Evolutionary conservation across 306 rosid species (phyloP).

Genomic region (Trifolium dubium): DNA sequence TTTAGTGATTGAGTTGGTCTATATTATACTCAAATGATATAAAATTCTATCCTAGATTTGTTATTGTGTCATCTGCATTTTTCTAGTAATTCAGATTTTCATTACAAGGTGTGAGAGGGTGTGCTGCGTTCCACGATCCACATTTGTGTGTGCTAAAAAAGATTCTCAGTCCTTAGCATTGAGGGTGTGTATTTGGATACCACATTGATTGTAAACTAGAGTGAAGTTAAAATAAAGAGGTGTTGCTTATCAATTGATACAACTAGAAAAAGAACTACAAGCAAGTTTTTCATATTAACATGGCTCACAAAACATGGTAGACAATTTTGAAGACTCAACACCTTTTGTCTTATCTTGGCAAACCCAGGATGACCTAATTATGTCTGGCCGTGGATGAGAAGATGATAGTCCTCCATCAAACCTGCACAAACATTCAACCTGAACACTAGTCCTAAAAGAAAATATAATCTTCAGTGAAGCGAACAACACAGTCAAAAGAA

Average conservation of each 20-base stretch:
- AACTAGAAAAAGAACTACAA: too few species aligned
- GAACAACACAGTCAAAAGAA: background rate
- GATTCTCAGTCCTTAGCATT: background rate
- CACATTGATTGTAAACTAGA: too few species aligned
- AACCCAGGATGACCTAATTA: background rate
- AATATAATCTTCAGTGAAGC: background rate
- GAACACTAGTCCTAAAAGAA: background rate
- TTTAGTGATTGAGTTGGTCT: background rate
- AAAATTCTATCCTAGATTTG: background rate
- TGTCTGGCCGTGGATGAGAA: background rate
- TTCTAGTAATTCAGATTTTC: background rate
- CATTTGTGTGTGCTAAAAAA: background rate
- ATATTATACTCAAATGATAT: background rate
- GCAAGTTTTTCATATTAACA: background rate
- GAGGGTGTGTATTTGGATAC: background rate
- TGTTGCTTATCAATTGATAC: too few species aligned
- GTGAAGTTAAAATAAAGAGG: too few species aligned
- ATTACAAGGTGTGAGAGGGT: background rate
- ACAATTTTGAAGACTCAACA: too few species aligned
- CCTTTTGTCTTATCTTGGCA: background rate
- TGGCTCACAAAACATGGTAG: background rate
- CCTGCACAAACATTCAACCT: background rate
- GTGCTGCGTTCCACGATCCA: background rate
- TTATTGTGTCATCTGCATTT: background rate
- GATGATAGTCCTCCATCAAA: background rate